A percentile compares a stretch with the other conserved stretches of the same genome.
These are phyloP conservation scores for Staphylotrichum tortipilum DNA, from an alignment of 495 filamentous ascomycete genomes.

Conservation along the genomic window DNA sequence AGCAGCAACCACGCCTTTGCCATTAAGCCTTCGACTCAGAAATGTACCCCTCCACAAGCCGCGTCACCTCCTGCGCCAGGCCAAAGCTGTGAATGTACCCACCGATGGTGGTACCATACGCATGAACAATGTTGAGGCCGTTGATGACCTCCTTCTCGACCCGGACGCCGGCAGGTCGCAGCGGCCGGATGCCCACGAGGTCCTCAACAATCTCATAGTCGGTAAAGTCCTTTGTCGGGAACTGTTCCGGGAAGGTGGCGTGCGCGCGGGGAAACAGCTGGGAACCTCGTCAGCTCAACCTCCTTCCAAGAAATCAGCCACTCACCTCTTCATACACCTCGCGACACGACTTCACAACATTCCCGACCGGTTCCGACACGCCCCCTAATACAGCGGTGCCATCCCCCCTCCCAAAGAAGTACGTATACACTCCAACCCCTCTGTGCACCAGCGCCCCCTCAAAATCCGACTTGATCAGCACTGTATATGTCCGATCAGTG, in stretches of 20 bases:
- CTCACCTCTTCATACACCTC: conserved; percentile 7
- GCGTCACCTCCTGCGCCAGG: not conserved
- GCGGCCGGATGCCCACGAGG: conserved; percentile 8
- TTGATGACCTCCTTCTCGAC: conserved; percentile 5
- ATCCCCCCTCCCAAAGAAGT: conserved; percentile 12
- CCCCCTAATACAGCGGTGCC: conserved; percentile 14
- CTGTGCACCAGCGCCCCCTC: conserved; percentile 5
- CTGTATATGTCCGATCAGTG: conserved; percentile 9
- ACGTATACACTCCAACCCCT: conserved; percentile 2
- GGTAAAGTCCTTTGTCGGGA: not conserved
- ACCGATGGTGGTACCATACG: conserved; percentile 7
- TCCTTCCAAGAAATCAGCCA: not conserved
- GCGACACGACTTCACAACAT: not conserved
- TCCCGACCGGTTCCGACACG: conserved; percentile 5
- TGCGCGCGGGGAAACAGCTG: conserved; percentile 8
- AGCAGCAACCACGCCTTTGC: no score
- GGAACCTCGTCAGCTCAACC: not conserved
- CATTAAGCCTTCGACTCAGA: no score
- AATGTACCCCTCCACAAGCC: conserved; percentile 5
- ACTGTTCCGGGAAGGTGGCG: conserved; percentile 6
- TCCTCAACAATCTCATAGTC: conserved; percentile 9
- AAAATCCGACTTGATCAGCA: conserved; percentile 5
- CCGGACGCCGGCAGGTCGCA: conserved; percentile 5
- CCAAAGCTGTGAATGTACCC: conserved; percentile 14
- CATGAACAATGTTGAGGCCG: conserved; percentile 7